Conservation (phyloP, 768 basidiomycete genomes). For the Hericium coralloides region DNA sequence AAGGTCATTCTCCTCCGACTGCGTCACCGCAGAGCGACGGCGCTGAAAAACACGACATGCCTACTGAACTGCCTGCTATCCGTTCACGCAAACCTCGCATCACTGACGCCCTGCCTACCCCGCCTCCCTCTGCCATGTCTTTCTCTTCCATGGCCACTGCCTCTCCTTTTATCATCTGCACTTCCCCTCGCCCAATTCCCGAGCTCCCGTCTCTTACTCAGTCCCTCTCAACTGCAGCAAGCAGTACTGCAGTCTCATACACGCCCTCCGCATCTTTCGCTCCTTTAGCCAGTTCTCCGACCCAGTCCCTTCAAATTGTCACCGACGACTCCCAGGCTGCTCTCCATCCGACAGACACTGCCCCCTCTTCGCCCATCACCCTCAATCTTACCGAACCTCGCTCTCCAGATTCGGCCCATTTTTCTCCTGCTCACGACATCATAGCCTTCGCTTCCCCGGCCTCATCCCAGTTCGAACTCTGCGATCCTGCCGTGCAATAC, state of each 20-base stretch:
- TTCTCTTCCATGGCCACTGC: neutral
- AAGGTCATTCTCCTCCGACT: too few species aligned
- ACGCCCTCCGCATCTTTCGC: neutral
- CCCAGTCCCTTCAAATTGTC: too few species aligned
- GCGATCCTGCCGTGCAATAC: neutral
- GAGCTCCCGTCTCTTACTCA: conserved; percentile 12
- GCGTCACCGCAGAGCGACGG: too few species aligned
- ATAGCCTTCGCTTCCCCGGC: conserved; percentile 9
- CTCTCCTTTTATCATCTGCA: neutral
- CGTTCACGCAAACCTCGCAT: too few species aligned
- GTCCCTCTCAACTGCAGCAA: conserved; percentile 8
- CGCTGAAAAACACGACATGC: too few species aligned
- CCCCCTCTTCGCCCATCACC: neutral
- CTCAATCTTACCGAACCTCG: conserved; percentile 10
- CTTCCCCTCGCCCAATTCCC: conserved; percentile 10
- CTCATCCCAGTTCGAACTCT: conserved; percentile 10
- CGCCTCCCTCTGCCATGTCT: too few species aligned
- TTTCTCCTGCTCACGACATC: conserved; percentile 6
- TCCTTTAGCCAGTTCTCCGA: too few species aligned
- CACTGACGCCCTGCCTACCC: too few species aligned
- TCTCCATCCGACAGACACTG: neutral
- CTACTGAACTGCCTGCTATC: too few species aligned
- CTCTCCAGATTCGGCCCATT: conserved; percentile 13
- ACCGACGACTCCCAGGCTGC: too few species aligned
- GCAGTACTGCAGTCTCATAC: neutral